Evolutionary conservation across 306 rosid genomes (phyloP), one percentile per base, ranked within the genome.

Genomic region (Castanospermum australe): DNA sequence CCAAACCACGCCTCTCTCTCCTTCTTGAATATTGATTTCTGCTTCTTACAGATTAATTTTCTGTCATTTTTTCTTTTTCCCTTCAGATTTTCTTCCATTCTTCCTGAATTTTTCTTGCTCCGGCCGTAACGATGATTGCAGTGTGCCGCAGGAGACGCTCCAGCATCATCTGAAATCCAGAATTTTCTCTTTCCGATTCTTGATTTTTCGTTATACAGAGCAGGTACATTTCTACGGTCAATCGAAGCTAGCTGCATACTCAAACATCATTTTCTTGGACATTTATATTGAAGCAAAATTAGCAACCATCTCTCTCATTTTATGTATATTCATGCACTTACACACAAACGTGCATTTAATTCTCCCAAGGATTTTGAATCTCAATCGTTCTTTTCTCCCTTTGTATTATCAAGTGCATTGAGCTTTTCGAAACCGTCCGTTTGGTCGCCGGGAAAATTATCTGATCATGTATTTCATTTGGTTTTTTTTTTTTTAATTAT

Each of bases 21-120:
- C 18, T 56, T 35, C 69, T 54, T 83, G 7, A 55, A 50, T 17
- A 39, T 60, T 25, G 14, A 51, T 63, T 24, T 71, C 82, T 38
- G 55, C 52, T 70, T 79, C 78, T 45, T 28, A 25, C 73, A 63
- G 30, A 17, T 33, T 17, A 6, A 5, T 17, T 33, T 13, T 15
- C 32, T 30, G 17, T 57, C 4, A 4, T 6, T 12, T 18, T 14
- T 22, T 35, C 8, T 11, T 38, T 70, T 20, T 2, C n/a, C 50
- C 15, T 42, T 17, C 50, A 17, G 39, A 12, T 59, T 24, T 59
- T 24, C 42, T 60, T 33, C 22, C 10, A 11, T 65, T 55, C 64
- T 5, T 41, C 8, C n/a, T n/a, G 35, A n/a, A n/a, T 62, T 7
- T 5, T 0, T 5, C 2, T 63, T 63, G 50, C 13, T 51, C 63